These are phyloP conservation scores for Agarophyton chilense DNA, from an alignment of 23 red algal species.

Conservation along the genomic window DNA sequence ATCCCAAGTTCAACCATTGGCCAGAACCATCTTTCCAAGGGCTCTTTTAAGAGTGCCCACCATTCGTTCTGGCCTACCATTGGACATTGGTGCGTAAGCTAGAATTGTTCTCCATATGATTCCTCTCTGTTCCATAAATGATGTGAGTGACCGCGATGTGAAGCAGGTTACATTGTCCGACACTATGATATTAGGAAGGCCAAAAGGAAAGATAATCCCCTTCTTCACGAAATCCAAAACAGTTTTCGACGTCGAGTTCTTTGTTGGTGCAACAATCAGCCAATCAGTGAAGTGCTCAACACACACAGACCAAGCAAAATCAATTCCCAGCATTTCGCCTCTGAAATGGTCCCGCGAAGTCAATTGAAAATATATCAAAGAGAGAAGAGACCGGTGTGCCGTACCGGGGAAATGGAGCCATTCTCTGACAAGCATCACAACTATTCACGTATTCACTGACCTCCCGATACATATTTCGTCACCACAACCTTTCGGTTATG, in stretches of 20 bases:
- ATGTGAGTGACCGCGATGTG: background rate
- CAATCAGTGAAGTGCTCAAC: conserved; percentile 17
- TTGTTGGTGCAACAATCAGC: background rate
- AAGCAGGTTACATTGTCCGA: too few species aligned
- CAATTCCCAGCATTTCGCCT: background rate
- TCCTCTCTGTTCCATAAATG: background rate
- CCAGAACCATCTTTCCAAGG: too few species aligned
- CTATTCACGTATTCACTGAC: background rate
- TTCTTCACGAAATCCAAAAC: too few species aligned
- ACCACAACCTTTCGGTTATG: conserved; percentile 3
- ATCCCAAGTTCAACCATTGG: too few species aligned
- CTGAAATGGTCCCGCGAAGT: background rate
- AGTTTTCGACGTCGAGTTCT: too few species aligned
- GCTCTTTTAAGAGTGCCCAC: too few species aligned
- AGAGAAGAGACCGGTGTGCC: background rate
- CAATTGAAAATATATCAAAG: too few species aligned
- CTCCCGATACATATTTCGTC: background rate
- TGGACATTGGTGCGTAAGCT: too few species aligned
- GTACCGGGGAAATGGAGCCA: background rate
- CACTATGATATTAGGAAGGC: too few species aligned
- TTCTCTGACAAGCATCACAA: conserved; percentile 8
- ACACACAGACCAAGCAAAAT: background rate
- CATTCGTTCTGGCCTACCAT: too few species aligned
- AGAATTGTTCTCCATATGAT: background rate
- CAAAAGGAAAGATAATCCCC: too few species aligned